Base-by-base conservation (phyloP, 495 filamentous ascomycete species). In the Baudoinia panamericana region DNA sequence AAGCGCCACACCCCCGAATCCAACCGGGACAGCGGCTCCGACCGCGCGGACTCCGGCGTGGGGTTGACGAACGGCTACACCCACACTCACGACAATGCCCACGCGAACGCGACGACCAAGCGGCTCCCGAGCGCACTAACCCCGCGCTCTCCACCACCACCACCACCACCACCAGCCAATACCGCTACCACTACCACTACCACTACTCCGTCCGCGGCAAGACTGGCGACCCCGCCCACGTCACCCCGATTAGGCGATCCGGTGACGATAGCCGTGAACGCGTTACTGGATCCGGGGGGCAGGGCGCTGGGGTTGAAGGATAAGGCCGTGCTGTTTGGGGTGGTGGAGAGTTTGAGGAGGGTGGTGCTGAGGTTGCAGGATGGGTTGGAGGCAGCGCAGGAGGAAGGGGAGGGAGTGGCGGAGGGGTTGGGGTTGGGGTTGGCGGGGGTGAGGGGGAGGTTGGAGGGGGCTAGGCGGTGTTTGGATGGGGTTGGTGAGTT, bases 281-380 rank as follows among this genome's bases (percentile, higher is more conserved):
- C 53, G 12, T 30, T 65, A 56, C 36, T 59, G 51, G 23, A 56
- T 59, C 39, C 59, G 45, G 18, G 53, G 43, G 41, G 55, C 43
- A 29, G 41, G 46, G 35, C 56, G 11, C 57, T 83, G 26, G 69
- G 71, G 32, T 68, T 73, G 27, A 75, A 82, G 31, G 82, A 87
- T 48, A 76, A 77, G 47, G 72, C 78, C 41, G 69, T 88, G 11
- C 69, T 88, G n/a, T 80, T 86, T 52, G 64, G 72, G 34, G 61
- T 93, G 4, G 76, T 87, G 8, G 68, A 72, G n/a, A 82, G 76
- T 41, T 63, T 93, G 13, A 75, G 79, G 5, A 71, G 73, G 52
- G 80, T 71, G 56, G 88, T 60, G 56, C 56, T 72, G 33, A 73
- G 75, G 18, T 57, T 93, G 39, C 75, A 82, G 39, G 73, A 76